phyloP scores from a whole-genome alignment of 2,329 filamentous ascomycete species.

The Pseudogymnoascus sp. region DNA sequence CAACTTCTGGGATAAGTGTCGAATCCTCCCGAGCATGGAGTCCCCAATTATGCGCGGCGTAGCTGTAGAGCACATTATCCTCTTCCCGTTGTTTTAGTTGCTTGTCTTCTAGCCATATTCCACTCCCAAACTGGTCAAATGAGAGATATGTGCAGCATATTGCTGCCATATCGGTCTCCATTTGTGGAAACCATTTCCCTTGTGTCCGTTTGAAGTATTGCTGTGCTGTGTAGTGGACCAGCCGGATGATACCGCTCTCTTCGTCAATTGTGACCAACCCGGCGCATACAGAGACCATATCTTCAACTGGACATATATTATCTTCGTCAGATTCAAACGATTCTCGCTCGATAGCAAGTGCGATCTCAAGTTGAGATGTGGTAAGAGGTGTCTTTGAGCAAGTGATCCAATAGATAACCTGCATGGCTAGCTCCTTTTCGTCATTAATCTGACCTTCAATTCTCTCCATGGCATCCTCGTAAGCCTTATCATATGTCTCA shows the following conservation, averaged over 20 bases:
- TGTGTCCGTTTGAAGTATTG: slow-evolving; percentile 32
- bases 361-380: slow-evolving; percentile 25
- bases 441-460: slow-evolving; percentile 25
- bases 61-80: slow-evolving; percentile 15
- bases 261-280: slow-evolving; percentile 19
- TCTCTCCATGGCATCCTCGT: slow-evolving; percentile 25
- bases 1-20: slow-evolving; percentile 6
- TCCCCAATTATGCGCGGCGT: slow-evolving; percentile 15
- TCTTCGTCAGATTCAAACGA: slow-evolving; percentile 17
- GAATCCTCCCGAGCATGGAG: slow-evolving; percentile 14
- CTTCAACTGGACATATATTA: slow-evolving; percentile 15
- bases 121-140: slow-evolving; percentile 23
- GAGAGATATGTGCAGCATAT: slow-evolving; percentile 23
- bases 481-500: slow-evolving; percentile 10
- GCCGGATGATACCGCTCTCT: slow-evolving; percentile 14
- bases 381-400: slow-evolving; percentile 21
- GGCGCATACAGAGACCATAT: slow-evolving; percentile 15
- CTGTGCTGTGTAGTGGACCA: slow-evolving; percentile 27
- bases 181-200: slow-evolving; percentile 11
- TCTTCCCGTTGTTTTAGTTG: slow-evolving; percentile 9
- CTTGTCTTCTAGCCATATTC: neutral
- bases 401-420: slow-evolving; percentile 18
- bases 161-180: slow-evolving; percentile 10
- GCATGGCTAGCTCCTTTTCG: slow-evolving; percentile 23
- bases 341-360: slow-evolving; percentile 24